These are phyloP conservation scores for Boletellus deceptivus DNA, from an alignment of 1,284 basidiomycete species.

Conservation along the genomic window DNA sequence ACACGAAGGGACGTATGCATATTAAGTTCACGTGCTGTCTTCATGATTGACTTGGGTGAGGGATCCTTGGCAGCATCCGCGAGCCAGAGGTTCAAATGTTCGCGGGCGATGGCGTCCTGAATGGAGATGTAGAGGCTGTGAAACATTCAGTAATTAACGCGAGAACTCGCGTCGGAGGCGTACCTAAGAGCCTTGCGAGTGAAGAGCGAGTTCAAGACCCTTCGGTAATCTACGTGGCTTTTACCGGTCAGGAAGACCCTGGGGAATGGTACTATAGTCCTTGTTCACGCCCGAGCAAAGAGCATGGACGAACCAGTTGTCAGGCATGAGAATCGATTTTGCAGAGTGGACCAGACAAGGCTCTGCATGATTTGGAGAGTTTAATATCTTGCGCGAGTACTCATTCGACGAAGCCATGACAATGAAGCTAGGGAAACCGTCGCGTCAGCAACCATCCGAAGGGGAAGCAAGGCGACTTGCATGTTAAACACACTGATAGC, in stretches of 20 bases:
- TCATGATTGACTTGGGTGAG: conserved; percentile 77
- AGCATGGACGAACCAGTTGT: conserved; percentile 76
- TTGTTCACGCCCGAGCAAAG: neutral
- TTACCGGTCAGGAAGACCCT: conserved; percentile 98
- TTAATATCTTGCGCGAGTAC: conserved; percentile 89
- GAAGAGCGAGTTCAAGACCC: conserved; percentile 88
- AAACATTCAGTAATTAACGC: conserved; percentile 9
- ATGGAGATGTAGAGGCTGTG: conserved; percentile 82
- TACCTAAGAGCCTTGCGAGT: conserved; percentile 91
- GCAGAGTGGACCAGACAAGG: conserved; percentile 94
- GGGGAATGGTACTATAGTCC: conserved; percentile 1
- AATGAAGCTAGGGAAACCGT: conserved; percentile 69
- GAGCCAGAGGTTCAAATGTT: conserved; percentile 76
- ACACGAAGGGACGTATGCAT: conserved; percentile 97
- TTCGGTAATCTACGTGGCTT: conserved; percentile 91
- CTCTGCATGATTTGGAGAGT: conserved; percentile 86
- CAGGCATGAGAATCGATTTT: conserved; percentile 81
- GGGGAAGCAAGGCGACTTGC: conserved; percentile 46
- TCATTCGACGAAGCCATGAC: conserved; percentile 94
- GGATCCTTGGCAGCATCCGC: conserved; percentile 48
- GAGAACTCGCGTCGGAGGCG: conserved; percentile 14
- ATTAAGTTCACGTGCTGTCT: conserved; percentile 88
- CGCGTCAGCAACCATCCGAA: conserved; percentile 8
- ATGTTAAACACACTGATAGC: conserved; percentile 95
- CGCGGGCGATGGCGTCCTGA: conserved; percentile 84